Percentiles rank a stretch among this genome's conserved stretches.
These are phyloP conservation scores for Magnolia sinica DNA, from an alignment of 164 flowering plant species.

Conservation along the genomic window DNA sequence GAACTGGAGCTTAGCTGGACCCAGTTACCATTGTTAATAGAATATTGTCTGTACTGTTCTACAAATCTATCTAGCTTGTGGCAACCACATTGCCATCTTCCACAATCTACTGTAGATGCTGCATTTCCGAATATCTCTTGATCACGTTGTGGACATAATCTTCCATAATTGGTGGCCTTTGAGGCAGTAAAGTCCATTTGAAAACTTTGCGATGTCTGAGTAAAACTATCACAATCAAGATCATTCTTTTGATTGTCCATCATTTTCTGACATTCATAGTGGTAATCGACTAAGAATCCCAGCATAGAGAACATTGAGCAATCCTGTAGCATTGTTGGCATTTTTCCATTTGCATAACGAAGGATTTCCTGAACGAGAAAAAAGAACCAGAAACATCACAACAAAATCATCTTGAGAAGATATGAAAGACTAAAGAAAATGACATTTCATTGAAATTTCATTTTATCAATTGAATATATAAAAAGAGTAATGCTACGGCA, in stretches of 20 bases:
- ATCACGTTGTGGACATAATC: conserved; percentile 2
- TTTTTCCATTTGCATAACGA: conserved; percentile 33
- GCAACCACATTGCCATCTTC: conserved; percentile 38
- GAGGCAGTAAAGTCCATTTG: conserved; percentile 15
- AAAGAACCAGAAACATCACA: not conserved
- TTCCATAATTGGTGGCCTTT: conserved; percentile 9
- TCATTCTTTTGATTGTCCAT: conserved; percentile 1
- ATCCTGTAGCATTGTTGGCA: conserved; percentile 56
- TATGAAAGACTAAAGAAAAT: not conserved
- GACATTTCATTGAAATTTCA: too few relatives aligned
- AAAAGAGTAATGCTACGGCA: too few relatives aligned
- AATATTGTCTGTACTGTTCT: conserved; percentile 24
- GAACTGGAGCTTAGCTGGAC: conserved; percentile 40
- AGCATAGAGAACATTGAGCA: conserved; percentile 50
- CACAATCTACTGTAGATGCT: conserved; percentile 3
- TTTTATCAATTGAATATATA: too few relatives aligned
- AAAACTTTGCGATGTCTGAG: conserved; percentile 15
- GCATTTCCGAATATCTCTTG: conserved; percentile 9
- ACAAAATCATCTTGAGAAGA: not conserved
- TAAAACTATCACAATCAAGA: not conserved
- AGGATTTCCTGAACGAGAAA: conserved; percentile 42
- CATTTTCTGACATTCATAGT: not conserved
- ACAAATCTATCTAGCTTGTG: conserved; percentile 23
- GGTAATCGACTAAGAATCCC: conserved; percentile 37
- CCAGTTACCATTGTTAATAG: conserved; percentile 38